Conservation (phyloP, 1,139 yeast genomes). For the Hemisphaericaspora xylofermentans region DNA sequence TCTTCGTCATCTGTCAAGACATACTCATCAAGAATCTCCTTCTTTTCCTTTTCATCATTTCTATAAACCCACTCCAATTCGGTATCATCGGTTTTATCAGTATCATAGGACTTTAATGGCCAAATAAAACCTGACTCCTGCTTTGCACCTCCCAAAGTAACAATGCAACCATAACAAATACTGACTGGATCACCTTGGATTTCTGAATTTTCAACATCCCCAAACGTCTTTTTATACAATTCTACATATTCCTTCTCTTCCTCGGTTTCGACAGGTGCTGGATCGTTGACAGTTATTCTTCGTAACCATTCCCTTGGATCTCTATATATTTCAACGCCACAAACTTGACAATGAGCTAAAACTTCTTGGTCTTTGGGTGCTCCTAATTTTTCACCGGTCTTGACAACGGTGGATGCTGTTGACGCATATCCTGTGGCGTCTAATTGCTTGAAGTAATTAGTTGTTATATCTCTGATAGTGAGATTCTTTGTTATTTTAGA, state of each 20-base stretch:
- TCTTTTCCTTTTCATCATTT: conserved; percentile 24
- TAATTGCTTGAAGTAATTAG: conserved; percentile 68
- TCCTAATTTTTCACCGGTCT: conserved; percentile 79
- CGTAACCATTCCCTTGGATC: conserved; percentile 70
- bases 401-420: conserved; percentile 89
- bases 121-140: conserved; percentile 42
- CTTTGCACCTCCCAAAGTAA: conserved; percentile 50
- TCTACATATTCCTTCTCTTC: conserved; percentile 43
- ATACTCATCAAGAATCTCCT: conserved; percentile 50
- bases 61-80: conserved; percentile 7
- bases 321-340: conserved; percentile 50
- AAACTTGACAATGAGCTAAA: conserved; percentile 45
- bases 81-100: neutral
- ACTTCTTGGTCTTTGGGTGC: conserved; percentile 39
- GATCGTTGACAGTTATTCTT: conserved; percentile 66
- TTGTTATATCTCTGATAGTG: conserved; percentile 78
- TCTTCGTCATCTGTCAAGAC: conserved; percentile 44
- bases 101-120: conserved; percentile 43
- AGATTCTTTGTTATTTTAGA: conserved; percentile 57
- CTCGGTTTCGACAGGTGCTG: conserved; percentile 50
- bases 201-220: conserved; percentile 10
- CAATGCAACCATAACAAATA: conserved; percentile 79
- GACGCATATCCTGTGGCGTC: conserved; percentile 82
- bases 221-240: conserved; percentile 20
- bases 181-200: conserved; percentile 20